Evolutionary conservation across 306 rosid genomes (phyloP), one percentile per base, ranked within the genome.

Genomic region (Ammopiptanthus mongolicus): DNA sequence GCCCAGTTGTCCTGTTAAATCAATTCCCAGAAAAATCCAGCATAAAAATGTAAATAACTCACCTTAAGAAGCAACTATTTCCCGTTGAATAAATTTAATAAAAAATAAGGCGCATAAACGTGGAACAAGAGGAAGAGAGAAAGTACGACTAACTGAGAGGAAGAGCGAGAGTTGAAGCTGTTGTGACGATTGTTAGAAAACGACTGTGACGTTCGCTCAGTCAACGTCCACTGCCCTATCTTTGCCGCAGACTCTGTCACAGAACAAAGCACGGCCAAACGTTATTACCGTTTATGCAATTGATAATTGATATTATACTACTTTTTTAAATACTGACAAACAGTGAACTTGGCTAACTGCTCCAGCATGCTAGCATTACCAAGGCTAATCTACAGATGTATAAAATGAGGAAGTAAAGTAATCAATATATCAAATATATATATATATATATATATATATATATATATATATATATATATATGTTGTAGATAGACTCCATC

Each of bases 121-220:
- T 37, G n/a, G 41, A 66, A 58, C 17, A 25, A 64, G 72, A 31
- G 78, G 19, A 60, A 55, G 36, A 55, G 76, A 25, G 61, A 58
- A 31, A 74, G 64, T 22, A 31, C 29, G 86, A 86, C 99, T 87
- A 59, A 96, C 99, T 85, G 98, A 36, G 93, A 77, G 48, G 97
- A 85, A 60, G 93, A 80, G 77, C 75, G 83, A 79, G 97, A 85
- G 78, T 79, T 86, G 88, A 89, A 88, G 89, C 88, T 81, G 84
- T 84, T 81, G 70, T 68, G 90, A 59, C 59, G 83, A 81, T 89
- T 90, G 85, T 77, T 84, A n/a, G 92, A 84, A 80, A 92, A 92
- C 19, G 96, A 86, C 74, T 85, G 97, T 51, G 93, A 73, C 14
- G 92, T 87, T 82, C 88, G 86, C 80, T 95, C 97, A 12, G 86